Conservation (phyloP, 768 basidiomycete genomes). For the Termitomyces sp. region DNA sequence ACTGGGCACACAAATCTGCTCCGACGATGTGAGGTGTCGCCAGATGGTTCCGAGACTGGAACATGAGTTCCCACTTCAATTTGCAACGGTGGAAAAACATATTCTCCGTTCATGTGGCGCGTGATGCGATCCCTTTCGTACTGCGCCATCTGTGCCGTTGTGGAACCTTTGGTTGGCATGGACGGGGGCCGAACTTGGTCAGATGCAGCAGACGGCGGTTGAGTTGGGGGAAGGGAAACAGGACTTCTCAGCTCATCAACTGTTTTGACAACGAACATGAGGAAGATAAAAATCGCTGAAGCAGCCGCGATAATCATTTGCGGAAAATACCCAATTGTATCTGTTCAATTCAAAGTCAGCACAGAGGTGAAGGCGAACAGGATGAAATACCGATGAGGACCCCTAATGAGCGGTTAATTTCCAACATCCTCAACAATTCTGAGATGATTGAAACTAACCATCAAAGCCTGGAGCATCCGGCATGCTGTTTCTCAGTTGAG, state of each 20-base stretch:
- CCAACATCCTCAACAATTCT: background rate
- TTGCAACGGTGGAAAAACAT: conserved; percentile 36
- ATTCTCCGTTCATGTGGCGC: conserved; percentile 34
- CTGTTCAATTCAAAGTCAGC: conserved; percentile 18
- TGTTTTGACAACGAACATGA: conserved; percentile 31
- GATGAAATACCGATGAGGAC: background rate
- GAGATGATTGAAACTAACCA: background rate
- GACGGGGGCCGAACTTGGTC: conserved; percentile 21
- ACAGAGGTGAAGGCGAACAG: background rate
- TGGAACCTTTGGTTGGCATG: conserved; percentile 23
- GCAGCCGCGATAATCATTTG: conserved; percentile 47
- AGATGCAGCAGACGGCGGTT: background rate
- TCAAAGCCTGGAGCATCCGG: background rate
- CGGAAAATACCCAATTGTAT: conserved; percentile 51
- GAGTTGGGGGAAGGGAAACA: background rate
- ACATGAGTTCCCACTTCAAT: background rate
- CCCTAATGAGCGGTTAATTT: background rate
- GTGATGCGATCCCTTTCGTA: conserved; percentile 32
- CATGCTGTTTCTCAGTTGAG: background rate
- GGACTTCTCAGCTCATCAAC: background rate
- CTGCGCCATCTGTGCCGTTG: conserved; percentile 28
- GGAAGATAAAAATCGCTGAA: conserved; percentile 35
- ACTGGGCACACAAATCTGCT: background rate
- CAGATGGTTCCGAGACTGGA: background rate
- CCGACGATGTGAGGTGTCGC: background rate